These are phyloP conservation scores for Carex sylvatica DNA, from an alignment of 202 grass and related monocot genomes.

Conservation along the genomic window DNA sequence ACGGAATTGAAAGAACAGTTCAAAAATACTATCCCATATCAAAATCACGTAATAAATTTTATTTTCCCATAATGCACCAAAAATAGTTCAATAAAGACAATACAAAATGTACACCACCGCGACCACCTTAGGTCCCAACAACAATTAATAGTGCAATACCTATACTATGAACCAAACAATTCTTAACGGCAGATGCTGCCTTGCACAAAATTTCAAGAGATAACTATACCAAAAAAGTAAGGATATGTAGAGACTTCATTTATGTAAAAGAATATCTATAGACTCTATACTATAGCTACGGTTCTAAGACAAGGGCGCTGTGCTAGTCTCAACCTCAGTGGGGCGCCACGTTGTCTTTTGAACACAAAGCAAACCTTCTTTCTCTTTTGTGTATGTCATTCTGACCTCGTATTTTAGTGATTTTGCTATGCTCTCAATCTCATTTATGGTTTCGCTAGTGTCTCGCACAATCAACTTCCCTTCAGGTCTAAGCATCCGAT, in stretches of 20 bases:
- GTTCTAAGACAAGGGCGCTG: slow-evolving; percentile 21
- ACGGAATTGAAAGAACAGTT: neutral
- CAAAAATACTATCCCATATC: neutral
- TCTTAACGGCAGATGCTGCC: neutral
- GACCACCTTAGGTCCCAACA: neutral
- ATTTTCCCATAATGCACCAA: neutral
- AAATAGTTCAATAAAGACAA: slow-evolving; percentile 15
- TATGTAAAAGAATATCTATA: slow-evolving; percentile 24
- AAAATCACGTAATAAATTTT: neutral
- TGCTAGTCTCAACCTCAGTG: slow-evolving; percentile 39
- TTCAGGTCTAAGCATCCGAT: slow-evolving; percentile 70
- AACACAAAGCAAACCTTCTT: slow-evolving; percentile 70
- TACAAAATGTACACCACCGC: slow-evolving; percentile 21
- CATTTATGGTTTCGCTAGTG: slow-evolving; percentile 57
- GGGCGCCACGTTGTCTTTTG: slow-evolving; percentile 90
- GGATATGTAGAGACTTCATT: slow-evolving; percentile 5
- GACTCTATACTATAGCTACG: slow-evolving; percentile 8
- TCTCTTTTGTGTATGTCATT: slow-evolving; percentile 63
- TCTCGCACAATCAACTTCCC: slow-evolving; percentile 81
- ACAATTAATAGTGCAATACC: slow-evolving; percentile 5
- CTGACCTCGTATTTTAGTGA: slow-evolving; percentile 76
- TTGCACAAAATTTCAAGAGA: neutral
- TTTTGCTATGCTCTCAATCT: slow-evolving; percentile 60
- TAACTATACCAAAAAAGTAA: slow-evolving; percentile 18
- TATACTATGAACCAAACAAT: slow-evolving; percentile 21